These are phyloP conservation scores for Hypoxylon sp. DNA, from an alignment of 2,329 filamentous ascomycete genomes.

Conservation along the genomic window DNA sequence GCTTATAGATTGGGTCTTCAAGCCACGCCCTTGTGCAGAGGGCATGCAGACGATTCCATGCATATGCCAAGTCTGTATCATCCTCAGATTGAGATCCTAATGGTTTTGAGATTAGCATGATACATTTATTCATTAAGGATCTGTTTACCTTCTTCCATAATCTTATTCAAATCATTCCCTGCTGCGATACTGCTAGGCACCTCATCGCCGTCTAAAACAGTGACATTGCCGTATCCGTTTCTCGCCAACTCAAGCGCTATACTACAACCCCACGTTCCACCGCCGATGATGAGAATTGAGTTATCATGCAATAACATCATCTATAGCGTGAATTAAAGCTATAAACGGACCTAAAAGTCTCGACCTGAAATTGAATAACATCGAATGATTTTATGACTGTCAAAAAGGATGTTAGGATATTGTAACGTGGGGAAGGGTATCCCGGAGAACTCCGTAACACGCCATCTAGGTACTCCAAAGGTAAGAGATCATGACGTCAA, in stretches of 20 bases:
- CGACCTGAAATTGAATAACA: neutral
- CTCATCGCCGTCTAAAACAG: slow-evolving; percentile 47
- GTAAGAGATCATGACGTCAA: neutral
- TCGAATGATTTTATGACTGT: neutral
- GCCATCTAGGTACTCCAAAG: neutral
- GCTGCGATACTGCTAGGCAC: slow-evolving; percentile 48
- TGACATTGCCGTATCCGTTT: slow-evolving; percentile 49
- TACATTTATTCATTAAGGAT: neutral
- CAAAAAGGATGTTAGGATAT: neutral
- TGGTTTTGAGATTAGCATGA: neutral
- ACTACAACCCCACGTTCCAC: slow-evolving; percentile 48
- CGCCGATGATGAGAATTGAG: slow-evolving; percentile 46
- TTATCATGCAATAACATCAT: slow-evolving; percentile 32
- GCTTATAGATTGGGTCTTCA: slow-evolving; percentile 59
- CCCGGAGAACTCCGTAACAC: neutral
- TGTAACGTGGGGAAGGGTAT: neutral
- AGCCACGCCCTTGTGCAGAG: slow-evolving; percentile 58
- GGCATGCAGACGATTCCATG: slow-evolving; percentile 54
- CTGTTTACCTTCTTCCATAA: slow-evolving; percentile 43
- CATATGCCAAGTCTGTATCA: slow-evolving; percentile 51
- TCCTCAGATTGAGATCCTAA: slow-evolving; percentile 50
- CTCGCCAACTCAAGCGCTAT: slow-evolving; percentile 48
- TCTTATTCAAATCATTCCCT: slow-evolving; percentile 49
- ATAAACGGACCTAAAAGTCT: neutral
- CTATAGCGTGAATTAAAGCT: neutral